Percentiles rank a stretch among this genome's conserved stretches.
Evolutionary conservation across 257 asterid genomes (phyloP).

Genomic region (Capsicum chinense): DNA sequence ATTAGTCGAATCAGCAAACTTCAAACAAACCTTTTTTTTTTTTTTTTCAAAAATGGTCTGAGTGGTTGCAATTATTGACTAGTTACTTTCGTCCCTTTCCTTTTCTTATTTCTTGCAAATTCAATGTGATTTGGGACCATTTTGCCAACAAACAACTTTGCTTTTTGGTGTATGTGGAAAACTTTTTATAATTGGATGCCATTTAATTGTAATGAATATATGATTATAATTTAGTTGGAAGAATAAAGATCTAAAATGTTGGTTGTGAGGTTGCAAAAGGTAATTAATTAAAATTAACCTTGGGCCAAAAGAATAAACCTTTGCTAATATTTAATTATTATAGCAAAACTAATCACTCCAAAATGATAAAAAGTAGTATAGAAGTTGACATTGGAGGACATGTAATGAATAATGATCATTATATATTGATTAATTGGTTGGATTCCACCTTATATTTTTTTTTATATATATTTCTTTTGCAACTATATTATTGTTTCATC

Average conservation of each 20-base stretch:
- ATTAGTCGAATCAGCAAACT: background rate
- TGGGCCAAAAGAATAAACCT: slow-evolving; percentile 15
- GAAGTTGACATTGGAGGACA: slow-evolving; percentile 21
- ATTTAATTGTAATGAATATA: slow-evolving; percentile 24
- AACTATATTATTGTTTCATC: background rate
- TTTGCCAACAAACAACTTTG: slow-evolving; percentile 22
- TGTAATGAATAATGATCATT: slow-evolving; percentile 13
- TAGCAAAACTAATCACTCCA: background rate
- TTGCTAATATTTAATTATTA: slow-evolving; percentile 30
- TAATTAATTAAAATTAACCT: slow-evolving; percentile 15
- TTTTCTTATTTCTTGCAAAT: background rate
- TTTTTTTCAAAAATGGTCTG: background rate
- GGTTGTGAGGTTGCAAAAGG: slow-evolving; percentile 30
- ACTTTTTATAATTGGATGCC: background rate
- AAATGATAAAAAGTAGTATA: slow-evolving; percentile 16
- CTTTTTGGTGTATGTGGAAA: slow-evolving; percentile 10
- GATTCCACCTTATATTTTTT: slow-evolving; percentile 1
- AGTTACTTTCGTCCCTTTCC: background rate
- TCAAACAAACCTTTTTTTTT: no score
- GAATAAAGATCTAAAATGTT: slow-evolving; percentile 30
- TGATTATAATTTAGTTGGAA: slow-evolving; percentile 12
- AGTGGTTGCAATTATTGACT: background rate
- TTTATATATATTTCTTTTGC: background rate
- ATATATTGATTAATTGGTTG: slow-evolving; percentile 25
- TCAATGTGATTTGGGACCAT: slow-evolving; percentile 25